These are phyloP conservation scores for Cornus kousa DNA, from an alignment of 148 eudicot genomes.

Conservation along the genomic window DNA sequence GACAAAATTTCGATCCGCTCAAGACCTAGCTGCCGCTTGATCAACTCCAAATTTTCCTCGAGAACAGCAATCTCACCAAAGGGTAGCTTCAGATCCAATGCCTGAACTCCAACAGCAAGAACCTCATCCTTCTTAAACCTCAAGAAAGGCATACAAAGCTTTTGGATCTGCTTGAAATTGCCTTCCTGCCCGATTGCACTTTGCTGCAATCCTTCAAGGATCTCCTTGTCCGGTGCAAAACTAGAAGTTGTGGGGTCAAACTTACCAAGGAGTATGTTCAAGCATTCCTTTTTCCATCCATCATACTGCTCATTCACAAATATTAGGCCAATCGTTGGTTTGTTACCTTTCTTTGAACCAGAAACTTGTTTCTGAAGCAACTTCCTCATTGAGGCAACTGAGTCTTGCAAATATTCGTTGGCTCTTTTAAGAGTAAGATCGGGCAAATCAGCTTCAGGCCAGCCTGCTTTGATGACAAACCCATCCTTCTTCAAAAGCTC, in stretches of 20 bases:
- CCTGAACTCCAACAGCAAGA: conserved; percentile 64
- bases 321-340: conserved; percentile 50
- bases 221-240: conserved; percentile 75
- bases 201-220: conserved; percentile 54
- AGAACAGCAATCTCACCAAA: conserved; percentile 84
- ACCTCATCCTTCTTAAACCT: conserved; percentile 86
- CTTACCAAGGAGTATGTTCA: conserved; percentile 59
- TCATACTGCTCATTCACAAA: conserved; percentile 78
- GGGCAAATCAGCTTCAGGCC: conserved; percentile 64
- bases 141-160: conserved; percentile 88
- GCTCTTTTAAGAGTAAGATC: conserved; percentile 73
- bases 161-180: conserved; percentile 67
- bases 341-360: conserved; percentile 71
- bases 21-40: conserved; percentile 70
- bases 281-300: conserved; percentile 87
- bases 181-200: conserved; percentile 53
- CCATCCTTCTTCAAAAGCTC: conserved; percentile 75
- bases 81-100: conserved; percentile 74
- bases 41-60: conserved; percentile 55
- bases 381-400: conserved; percentile 69
- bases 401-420: conserved; percentile 74
- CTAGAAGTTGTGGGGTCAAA: conserved; percentile 35
- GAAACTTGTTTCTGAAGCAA: conserved; percentile 68
- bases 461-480: conserved; percentile 67
- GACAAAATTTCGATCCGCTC: conserved; percentile 58